Conservation (phyloP, 148 eudicot species). For the Amaranthus hypochondriacus region DNA sequence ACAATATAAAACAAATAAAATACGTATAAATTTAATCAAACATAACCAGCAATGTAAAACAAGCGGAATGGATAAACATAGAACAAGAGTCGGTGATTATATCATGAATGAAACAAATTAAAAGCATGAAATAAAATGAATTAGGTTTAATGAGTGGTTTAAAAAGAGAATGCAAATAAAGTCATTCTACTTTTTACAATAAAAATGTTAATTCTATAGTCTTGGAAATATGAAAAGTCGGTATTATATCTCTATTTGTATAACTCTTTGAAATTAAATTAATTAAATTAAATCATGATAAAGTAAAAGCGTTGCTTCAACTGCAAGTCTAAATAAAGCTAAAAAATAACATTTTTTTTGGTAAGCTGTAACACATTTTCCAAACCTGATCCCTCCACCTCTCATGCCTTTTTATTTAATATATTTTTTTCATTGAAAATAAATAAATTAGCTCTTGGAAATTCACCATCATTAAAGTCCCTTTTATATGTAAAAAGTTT, state of each 20-base stretch:
- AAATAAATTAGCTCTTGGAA: no score
- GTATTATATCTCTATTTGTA: no score
- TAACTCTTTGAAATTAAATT: neutral
- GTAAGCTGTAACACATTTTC: conserved; percentile 16
- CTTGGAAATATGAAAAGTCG: no score
- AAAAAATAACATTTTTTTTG: conserved; percentile 1
- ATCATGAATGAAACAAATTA: neutral
- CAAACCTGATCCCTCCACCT: conserved; percentile 3
- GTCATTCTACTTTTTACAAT: conserved; percentile 12
- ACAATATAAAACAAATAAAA: no score
- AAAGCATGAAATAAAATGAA: conserved; percentile 1
- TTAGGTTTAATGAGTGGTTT: conserved; percentile 3
- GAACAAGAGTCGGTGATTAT: neutral
- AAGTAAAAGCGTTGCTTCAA: conserved; percentile 19
- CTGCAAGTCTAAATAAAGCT: conserved; percentile 18
- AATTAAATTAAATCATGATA: neutral
- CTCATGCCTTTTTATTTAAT: neutral
- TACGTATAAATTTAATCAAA: no score
- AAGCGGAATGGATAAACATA: neutral
- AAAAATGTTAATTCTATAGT: neutral
- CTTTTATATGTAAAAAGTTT: neutral
- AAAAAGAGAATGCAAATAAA: conserved; percentile 8
- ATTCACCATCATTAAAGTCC: no score
- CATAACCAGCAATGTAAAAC: neutral
- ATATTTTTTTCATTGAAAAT: neutral